Conservation (phyloP, 306 rosid genomes). For the Pyrus betulifolia region DNA sequence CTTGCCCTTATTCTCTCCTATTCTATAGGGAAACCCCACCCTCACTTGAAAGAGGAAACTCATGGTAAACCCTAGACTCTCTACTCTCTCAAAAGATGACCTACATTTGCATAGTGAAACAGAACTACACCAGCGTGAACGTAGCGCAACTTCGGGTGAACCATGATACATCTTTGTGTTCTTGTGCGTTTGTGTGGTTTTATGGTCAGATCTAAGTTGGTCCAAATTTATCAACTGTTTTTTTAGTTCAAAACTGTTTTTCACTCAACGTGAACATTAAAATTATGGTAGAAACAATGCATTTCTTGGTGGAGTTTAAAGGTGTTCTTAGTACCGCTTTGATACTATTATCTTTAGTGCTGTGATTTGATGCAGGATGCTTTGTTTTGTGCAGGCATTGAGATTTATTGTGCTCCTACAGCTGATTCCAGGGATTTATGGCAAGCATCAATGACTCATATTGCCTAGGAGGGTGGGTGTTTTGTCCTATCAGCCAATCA, state of each 20-base stretch:
- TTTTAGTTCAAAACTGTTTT: neutral
- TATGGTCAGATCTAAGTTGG: neutral
- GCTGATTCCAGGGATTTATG: constrained; percentile 78
- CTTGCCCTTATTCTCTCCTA: neutral
- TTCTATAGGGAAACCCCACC: neutral
- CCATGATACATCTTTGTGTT: neutral
- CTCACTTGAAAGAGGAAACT: neutral
- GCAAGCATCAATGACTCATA: constrained; percentile 91
- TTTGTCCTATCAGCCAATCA: constrained; percentile 86
- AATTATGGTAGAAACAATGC: neutral
- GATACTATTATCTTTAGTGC: neutral
- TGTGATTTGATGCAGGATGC: neutral
- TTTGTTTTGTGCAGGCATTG: constrained; percentile 48
- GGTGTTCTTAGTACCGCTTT: neutral
- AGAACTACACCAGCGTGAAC: neutral
- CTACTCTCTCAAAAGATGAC: neutral
- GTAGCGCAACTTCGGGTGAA: neutral
- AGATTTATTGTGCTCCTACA: constrained; percentile 94
- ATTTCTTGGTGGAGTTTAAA: neutral
- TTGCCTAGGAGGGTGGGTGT: constrained; percentile 93
- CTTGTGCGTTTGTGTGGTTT: neutral
- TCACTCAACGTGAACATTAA: neutral
- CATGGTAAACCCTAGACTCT: neutral
- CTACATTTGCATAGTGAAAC: neutral
- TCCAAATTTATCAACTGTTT: neutral